Evolutionary conservation across 768 basidiomycete genomes (phyloP).

Genomic region (Macrocybe gigantea): DNA sequence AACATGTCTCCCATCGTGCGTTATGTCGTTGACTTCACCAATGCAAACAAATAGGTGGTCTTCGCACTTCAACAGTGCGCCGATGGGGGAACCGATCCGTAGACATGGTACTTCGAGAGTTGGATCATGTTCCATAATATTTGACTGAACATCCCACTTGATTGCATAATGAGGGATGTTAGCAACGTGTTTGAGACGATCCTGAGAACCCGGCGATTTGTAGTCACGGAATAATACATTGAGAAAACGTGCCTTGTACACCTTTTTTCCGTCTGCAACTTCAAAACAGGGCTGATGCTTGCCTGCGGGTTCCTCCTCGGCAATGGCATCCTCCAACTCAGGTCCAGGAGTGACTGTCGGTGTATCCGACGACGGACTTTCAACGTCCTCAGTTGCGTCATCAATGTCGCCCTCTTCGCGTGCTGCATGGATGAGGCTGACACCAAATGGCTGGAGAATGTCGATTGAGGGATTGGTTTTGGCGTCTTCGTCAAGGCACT

Average conservation of each 20-base stretch:
- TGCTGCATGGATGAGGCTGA: neutral
- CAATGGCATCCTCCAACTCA: constrained; percentile 4
- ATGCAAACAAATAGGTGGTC: constrained; percentile 10
- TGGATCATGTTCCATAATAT: neutral
- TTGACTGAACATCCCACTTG: no score
- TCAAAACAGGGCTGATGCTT: constrained; percentile 1
- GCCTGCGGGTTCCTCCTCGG: neutral
- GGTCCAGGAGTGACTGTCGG: no score
- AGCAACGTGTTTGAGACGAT: constrained; percentile 5
- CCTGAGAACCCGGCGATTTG: neutral
- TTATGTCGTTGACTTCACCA: constrained; percentile 11
- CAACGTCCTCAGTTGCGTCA: no score
- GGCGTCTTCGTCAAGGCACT: neutral
- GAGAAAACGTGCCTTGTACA: constrained; percentile 4
- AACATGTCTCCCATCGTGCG: neutral
- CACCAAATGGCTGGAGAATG: constrained; percentile 10
- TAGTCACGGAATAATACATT: neutral
- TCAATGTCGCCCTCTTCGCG: no score
- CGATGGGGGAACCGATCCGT: constrained; percentile 4
- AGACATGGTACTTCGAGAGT: neutral
- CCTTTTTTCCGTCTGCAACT: constrained; percentile 2
- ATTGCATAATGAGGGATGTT: neutral
- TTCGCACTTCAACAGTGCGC: constrained; percentile 10
- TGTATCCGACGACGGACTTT: no score
- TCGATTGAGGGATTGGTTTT: neutral